Conservation (phyloP, 2,329 filamentous ascomycete genomes). For the Rachicladosporium sp. region DNA sequence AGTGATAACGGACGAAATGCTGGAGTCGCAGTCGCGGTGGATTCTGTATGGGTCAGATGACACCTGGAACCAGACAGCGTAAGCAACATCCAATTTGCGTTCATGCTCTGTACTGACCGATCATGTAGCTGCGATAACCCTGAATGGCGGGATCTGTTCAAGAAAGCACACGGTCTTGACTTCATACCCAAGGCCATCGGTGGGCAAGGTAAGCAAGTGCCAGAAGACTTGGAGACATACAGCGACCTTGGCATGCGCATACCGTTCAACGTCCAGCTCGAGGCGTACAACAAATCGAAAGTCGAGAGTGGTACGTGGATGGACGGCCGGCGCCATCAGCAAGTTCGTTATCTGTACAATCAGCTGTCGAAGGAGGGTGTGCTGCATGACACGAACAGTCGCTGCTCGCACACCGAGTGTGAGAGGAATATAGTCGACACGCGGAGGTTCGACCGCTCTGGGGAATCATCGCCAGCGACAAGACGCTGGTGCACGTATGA, state of each 20-base stretch:
- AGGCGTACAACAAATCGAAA: slow-evolving; percentile 18
- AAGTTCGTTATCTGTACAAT: slow-evolving; percentile 11
- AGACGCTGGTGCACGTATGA: slow-evolving; percentile 17
- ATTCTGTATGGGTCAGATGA: slow-evolving; percentile 35
- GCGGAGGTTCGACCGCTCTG: slow-evolving; percentile 9
- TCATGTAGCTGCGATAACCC: slow-evolving; percentile 18
- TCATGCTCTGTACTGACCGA: no score
- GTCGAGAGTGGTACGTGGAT: slow-evolving; percentile 1
- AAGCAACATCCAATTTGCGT: no score
- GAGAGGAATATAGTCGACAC: slow-evolving; percentile 15
- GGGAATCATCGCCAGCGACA: slow-evolving; percentile 3
- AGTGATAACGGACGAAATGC: slow-evolving; percentile 30
- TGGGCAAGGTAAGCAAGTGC: slow-evolving; percentile 19
- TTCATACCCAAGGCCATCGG: slow-evolving; percentile 22
- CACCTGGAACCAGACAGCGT: slow-evolving; percentile 28
- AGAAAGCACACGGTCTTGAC: slow-evolving; percentile 35
- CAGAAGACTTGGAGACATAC: slow-evolving; percentile 24
- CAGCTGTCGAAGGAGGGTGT: slow-evolving; percentile 13
- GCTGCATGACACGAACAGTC: slow-evolving; percentile 10
- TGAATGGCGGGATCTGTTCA: slow-evolving; percentile 38
- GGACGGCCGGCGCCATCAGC: slow-evolving; percentile 3
- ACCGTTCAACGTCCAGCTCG: slow-evolving; percentile 20
- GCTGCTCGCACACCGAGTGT: slow-evolving; percentile 16
- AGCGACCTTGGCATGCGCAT: slow-evolving; percentile 24
- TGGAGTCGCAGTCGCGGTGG: slow-evolving; percentile 31